A percentile compares a stretch with the other conserved stretches of the same genome.
These are phyloP conservation scores for Ilyonectria destructans DNA, from an alignment of 2,329 filamentous ascomycete species.

Conservation along the genomic window DNA sequence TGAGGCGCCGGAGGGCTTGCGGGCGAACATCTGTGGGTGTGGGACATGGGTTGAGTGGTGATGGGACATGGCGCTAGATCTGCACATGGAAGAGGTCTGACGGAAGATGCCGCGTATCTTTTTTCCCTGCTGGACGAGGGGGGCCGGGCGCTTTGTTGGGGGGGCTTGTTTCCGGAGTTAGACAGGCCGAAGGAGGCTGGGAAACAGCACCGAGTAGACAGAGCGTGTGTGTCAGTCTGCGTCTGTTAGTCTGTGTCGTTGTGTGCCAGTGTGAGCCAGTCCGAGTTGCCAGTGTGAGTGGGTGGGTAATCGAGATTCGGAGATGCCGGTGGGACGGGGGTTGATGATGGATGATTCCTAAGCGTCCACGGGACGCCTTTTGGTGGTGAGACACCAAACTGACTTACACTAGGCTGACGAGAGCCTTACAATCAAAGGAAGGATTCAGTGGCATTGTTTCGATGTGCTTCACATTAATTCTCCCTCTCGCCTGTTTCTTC, in stretches of 20 bases:
- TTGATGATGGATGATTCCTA: conserved; percentile 10
- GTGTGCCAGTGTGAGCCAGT: too few relatives aligned
- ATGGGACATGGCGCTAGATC: conserved; percentile 24
- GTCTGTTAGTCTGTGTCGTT: too few relatives aligned
- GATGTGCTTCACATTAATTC: background rate
- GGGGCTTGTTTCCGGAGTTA: too few relatives aligned
- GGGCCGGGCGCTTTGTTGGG: background rate
- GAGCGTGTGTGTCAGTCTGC: too few relatives aligned
- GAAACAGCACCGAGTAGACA: too few relatives aligned
- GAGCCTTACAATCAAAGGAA: background rate
- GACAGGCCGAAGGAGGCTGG: too few relatives aligned
- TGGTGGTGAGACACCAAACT: background rate
- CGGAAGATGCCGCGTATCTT: conserved; percentile 21
- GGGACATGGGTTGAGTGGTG: conserved; percentile 6
- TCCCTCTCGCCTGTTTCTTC: background rate
- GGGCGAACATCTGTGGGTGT: background rate
- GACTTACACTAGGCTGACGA: conserved; percentile 12
- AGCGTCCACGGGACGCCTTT: background rate
- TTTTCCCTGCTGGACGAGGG: background rate
- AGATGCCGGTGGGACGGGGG: conserved; percentile 10
- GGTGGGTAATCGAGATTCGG: conserved; percentile 5
- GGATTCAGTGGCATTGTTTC: background rate
- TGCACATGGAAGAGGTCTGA: conserved; percentile 22
- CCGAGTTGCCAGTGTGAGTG: background rate
- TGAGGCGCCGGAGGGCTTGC: background rate